Conservation (phyloP, 768 basidiomycete genomes). For the Lanmaoa pseudosensibilis region DNA sequence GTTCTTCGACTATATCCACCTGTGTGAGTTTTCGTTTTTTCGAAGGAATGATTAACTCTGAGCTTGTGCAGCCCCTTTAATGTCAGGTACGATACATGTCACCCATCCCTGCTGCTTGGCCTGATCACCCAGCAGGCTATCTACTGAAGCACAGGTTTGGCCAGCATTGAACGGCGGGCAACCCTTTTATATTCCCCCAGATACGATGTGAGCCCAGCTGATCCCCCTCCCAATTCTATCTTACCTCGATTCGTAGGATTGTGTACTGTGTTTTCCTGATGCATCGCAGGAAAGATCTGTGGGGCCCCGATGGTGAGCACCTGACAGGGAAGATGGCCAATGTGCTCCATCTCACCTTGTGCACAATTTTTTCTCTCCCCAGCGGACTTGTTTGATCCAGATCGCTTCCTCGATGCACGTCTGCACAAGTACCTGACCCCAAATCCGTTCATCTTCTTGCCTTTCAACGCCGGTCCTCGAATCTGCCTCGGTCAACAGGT, state of each 20-base stretch:
- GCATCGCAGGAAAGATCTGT: conserved; percentile 39
- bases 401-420: conserved; percentile 64
- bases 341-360: background rate
- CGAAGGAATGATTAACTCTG: background rate
- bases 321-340: too few species aligned
- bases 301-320: conserved; percentile 37
- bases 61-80: conserved; percentile 21
- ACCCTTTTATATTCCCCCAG: conserved; percentile 54
- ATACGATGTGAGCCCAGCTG: conserved; percentile 23
- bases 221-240: background rate
- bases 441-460: conserved; percentile 69
- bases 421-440: conserved; percentile 50
- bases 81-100: conserved; percentile 15
- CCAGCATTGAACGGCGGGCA: conserved; percentile 34
- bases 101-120: too few species aligned
- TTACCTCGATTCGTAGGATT: conserved; percentile 1
- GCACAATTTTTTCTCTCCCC: background rate
- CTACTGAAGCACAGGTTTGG: conserved; percentile 19
- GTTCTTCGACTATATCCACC: conserved; percentile 34
- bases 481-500: conserved; percentile 59
- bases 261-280: conserved; percentile 31
- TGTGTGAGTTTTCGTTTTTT: conserved; percentile 19
- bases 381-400: conserved; percentile 57
- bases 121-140: conserved; percentile 16
- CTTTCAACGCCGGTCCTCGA: conserved; percentile 68